These are phyloP conservation scores for Chaetoceros muelleri DNA, from an alignment of 108 stramenopile species.

Conservation along the genomic window DNA sequence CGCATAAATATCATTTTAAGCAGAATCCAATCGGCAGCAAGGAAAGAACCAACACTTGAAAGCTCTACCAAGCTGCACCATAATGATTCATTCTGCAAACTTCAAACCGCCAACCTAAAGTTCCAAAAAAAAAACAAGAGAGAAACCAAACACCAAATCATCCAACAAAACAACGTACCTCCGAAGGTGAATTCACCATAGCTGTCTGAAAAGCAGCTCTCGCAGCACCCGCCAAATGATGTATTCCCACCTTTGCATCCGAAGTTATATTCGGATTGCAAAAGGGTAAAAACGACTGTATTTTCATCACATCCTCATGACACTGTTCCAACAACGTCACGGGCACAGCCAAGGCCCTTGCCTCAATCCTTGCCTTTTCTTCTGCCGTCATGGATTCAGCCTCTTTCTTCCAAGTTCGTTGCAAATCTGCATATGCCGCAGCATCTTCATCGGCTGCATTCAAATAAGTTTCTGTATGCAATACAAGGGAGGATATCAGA, in stretches of 20 bases:
- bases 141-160: neutral
- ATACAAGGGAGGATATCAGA: slow-evolving; percentile 16
- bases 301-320: slow-evolving; percentile 37
- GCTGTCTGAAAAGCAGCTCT: slow-evolving; percentile 73
- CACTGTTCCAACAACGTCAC: slow-evolving; percentile 44
- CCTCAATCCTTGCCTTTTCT: slow-evolving; percentile 48
- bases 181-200: slow-evolving; percentile 53
- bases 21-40: neutral
- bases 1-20: neutral
- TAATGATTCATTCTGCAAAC: neutral
- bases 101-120: too few relatives aligned
- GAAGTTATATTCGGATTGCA: slow-evolving; percentile 68
- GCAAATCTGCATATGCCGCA: slow-evolving; percentile 53
- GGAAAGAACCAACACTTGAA: too few relatives aligned
- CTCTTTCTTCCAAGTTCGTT: slow-evolving; percentile 64
- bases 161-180: slow-evolving; percentile 1
- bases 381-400: slow-evolving; percentile 27
- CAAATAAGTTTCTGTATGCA: slow-evolving; percentile 33
- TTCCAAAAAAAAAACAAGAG: neutral
- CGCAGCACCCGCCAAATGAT: slow-evolving; percentile 67
- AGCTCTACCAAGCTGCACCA: too few relatives aligned
- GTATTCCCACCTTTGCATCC: slow-evolving; percentile 75
- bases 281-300: slow-evolving; percentile 54
- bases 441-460: slow-evolving; percentile 61
- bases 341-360: slow-evolving; percentile 45